Conservation (phyloP, 257 asterid species). For the Jaltomata sinuosa region DNA sequence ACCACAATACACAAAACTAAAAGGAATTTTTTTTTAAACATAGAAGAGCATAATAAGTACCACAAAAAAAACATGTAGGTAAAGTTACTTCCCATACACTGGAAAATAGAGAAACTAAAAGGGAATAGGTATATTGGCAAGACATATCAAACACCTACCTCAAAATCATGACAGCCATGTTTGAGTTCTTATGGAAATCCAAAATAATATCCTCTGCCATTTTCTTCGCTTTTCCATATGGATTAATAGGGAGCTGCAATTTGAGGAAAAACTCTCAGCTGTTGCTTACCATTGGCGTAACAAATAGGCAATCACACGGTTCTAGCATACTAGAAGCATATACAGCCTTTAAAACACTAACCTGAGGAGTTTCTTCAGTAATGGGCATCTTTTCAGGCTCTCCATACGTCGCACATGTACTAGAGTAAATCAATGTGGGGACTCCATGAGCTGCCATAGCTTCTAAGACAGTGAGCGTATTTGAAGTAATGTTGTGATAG, state of each 20-base stretch:
- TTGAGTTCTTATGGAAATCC: conserved; percentile 76
- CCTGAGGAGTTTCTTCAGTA: conserved; percentile 75
- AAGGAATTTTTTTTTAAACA: background rate
- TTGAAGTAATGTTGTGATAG: conserved; percentile 92
- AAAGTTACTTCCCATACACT: background rate
- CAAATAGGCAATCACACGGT: background rate
- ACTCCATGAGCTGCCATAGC: conserved; percentile 71
- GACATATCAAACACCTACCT: conserved; percentile 32
- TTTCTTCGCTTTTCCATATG: conserved; percentile 96
- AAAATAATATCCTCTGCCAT: conserved; percentile 96
- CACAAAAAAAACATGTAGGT: background rate
- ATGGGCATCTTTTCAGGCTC: conserved; percentile 92
- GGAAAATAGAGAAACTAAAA: background rate
- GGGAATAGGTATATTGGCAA: background rate
- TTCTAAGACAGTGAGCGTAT: conserved; percentile 69
- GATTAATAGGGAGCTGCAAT: conserved; percentile 78
- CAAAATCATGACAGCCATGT: conserved; percentile 91
- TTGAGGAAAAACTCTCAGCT: conserved; percentile 4
- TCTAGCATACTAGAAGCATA: background rate
- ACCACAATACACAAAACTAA: background rate
- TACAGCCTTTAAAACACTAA: conserved; percentile 3
- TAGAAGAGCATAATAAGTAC: background rate
- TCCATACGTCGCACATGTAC: conserved; percentile 94
- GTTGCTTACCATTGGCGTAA: background rate
- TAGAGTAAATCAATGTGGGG: conserved; percentile 67